Evolutionary conservation across 2,329 filamentous ascomycete species (phyloP), one percentile per base, ranked within the genome.

Genomic region (Ophiostoma montium): DNA sequence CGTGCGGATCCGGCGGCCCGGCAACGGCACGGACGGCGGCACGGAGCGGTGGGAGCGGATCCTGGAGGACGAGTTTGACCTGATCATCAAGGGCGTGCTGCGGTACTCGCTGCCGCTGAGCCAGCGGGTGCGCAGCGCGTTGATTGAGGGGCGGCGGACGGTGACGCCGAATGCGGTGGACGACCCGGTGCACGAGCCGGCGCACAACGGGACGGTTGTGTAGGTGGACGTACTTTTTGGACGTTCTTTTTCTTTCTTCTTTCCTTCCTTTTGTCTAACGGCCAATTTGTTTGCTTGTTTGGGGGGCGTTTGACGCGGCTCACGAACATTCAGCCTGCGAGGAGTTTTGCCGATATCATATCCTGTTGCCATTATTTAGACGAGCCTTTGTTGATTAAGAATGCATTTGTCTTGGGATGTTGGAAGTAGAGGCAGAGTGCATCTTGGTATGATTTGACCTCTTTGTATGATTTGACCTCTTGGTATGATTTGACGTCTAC

Each of bases 41-140:
- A 82, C 82, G 2, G 80, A 84, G 60, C 79, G 89, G 12, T 98
- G 92, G 92, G 87, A 94, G 62, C 77, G 80, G 52, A 89, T 96
- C 43, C 72, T 95, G 46, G 79, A 94, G 55, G 85, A 95, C 63
- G 86, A 90, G 41, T 98, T 96, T 57, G 87, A 95, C 57, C 74
- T 98, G 45, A 90, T 96, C 53, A 77, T 98, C 38, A 82, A 92
- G 57, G 92, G 92, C 19, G 84, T 92, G 13, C 72, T 98, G 57
- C 88, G 89, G 60, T 98, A 98, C 60, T 76, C 69, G 30, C 67
- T 82, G 32, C 78, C 78, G 3, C 66, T 82, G 47, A 82, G 76
- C 57, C 74, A 76, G 56, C 73, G 71, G 48, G 63, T 78, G 35
- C 69, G 76, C 54, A 80, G 74, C 54, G 74, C 76, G 9, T 70